Evolutionary conservation across 2,329 filamentous ascomycete species (phyloP).

Genomic region (Fusarium sp.): DNA sequence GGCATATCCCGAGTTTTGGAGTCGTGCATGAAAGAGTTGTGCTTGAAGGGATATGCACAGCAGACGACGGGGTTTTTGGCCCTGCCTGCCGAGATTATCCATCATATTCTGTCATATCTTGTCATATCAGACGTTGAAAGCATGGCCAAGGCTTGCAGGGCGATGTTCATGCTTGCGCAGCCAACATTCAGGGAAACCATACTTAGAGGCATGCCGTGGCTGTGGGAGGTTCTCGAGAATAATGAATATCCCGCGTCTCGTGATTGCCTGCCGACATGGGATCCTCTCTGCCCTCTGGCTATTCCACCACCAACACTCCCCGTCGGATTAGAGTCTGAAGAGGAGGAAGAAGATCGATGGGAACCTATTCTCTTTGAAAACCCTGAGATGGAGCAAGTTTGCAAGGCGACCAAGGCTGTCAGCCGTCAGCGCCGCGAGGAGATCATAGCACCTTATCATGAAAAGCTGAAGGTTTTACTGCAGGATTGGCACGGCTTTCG

Average conservation of each 20-base stretch:
- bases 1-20: not conserved
- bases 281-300: not conserved
- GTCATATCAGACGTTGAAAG: rapidly evolving
- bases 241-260: not conserved
- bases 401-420: not conserved
- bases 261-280: not conserved
- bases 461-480: rapidly evolving
- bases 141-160: not conserved
- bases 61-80: not conserved
- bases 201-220: not conserved
- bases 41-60: rapidly evolving
- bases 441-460: not conserved
- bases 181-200: rapidly evolving
- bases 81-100: not conserved
- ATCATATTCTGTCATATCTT: not conserved
- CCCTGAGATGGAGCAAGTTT: not conserved
- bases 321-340: not conserved
- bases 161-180: not conserved
- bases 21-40: not conserved
- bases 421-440: not conserved
- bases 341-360: not conserved
- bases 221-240: not conserved
- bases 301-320: not conserved
- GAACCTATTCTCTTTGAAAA: not conserved
- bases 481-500: not conserved